Percentiles rank a stretch among this genome's conserved stretches.
These are phyloP conservation scores for Sutorius eximius DNA, from an alignment of 1,284 basidiomycete genomes.

Conservation along the genomic window DNA sequence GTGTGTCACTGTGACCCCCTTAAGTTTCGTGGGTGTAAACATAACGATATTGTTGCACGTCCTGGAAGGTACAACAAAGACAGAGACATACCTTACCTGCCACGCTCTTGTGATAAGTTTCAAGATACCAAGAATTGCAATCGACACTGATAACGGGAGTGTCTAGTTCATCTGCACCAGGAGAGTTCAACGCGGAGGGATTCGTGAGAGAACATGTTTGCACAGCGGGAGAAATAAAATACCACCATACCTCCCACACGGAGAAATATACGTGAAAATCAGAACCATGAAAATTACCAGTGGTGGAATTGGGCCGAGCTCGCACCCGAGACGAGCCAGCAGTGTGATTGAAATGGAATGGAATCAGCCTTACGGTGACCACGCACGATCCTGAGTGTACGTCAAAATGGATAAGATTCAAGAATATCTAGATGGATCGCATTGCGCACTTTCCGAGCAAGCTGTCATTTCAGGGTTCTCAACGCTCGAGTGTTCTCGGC, in stretches of 20 bases:
- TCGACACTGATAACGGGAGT: not conserved
- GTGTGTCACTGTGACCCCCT: not conserved
- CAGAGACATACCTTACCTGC: not conserved
- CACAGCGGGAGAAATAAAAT: not conserved
- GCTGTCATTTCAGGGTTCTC: too few relatives aligned
- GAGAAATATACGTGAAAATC: not conserved
- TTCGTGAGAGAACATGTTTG: not conserved
- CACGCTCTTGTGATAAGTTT: not conserved
- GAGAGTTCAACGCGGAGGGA: not conserved
- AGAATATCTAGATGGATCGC: too few relatives aligned
- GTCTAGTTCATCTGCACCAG: not conserved
- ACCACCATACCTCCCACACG: not conserved
- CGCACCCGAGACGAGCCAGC: too few relatives aligned
- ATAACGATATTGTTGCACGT: not conserved
- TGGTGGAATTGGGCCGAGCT: too few relatives aligned
- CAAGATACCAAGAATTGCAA: not conserved
- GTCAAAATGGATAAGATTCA: too few relatives aligned
- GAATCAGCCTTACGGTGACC: too few relatives aligned
- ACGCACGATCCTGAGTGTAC: too few relatives aligned
- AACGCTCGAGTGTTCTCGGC: not conserved
- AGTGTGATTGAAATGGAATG: too few relatives aligned
- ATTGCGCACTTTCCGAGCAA: too few relatives aligned
- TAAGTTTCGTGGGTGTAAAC: too few relatives aligned
- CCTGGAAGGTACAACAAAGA: not conserved
- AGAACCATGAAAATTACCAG: too few relatives aligned